phyloP scores from a whole-genome alignment of 139 green algal species.

The Volvox africanus region DNA sequence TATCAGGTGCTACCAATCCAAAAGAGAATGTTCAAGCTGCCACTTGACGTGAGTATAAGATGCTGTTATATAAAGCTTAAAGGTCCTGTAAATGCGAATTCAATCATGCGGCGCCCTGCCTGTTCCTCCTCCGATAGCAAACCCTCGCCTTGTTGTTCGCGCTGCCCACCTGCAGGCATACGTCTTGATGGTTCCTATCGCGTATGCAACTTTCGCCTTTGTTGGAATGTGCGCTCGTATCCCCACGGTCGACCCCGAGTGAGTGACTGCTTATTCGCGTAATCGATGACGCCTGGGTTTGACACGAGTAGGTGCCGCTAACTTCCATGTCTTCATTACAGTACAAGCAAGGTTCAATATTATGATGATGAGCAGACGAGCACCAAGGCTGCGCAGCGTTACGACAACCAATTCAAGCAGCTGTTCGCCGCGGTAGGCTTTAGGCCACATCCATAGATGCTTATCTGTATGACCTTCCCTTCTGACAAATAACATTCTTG shows the following conservation, averaged over 20 bases:
- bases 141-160: neutral
- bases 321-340: neutral
- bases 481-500: neutral
- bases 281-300: neutral
- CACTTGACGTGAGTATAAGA: conserved; percentile 15
- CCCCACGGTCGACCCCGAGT: conserved; percentile 23
- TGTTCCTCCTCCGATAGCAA: neutral
- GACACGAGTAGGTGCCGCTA: neutral
- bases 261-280: neutral
- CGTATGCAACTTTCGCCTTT: conserved; percentile 31
- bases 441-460: neutral
- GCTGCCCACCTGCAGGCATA: conserved; percentile 20
- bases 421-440: conserved; percentile 29
- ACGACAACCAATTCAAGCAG: conserved; percentile 41
- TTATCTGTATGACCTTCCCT: too few species aligned
- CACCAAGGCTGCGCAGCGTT: neutral
- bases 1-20: neutral
- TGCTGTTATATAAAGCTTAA: neutral
- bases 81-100: neutral
- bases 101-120: neutral
- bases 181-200: conserved; percentile 9
- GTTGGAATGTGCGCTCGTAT: neutral
- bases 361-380: conserved; percentile 30
- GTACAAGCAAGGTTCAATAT: neutral
- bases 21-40: conserved; percentile 43